Conservation (phyloP, 2,329 filamentous ascomycete species). For the Madurella fahalii region DNA sequence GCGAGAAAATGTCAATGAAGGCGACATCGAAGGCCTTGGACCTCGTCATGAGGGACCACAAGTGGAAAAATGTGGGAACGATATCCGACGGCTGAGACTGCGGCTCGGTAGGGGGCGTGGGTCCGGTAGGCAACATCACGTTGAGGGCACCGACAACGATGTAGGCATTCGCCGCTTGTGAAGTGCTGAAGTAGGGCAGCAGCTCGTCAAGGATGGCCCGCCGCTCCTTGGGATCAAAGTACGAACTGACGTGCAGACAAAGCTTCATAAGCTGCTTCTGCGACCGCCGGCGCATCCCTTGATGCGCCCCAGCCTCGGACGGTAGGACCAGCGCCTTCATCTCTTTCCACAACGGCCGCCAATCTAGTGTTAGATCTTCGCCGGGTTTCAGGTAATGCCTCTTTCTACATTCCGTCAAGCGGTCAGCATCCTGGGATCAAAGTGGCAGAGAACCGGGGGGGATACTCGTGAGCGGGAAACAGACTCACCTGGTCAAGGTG, state of each 20-base stretch:
- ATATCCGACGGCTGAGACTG: slow-evolving; percentile 85
- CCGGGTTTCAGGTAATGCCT: slow-evolving; percentile 92
- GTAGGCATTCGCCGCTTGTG: slow-evolving; percentile 86
- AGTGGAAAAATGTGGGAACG: slow-evolving; percentile 89
- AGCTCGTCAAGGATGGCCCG: slow-evolving; percentile 77
- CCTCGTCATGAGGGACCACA: slow-evolving; percentile 90
- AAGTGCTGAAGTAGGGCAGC: slow-evolving; percentile 85
- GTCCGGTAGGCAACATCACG: slow-evolving; percentile 78
- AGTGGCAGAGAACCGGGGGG: slow-evolving; percentile 15
- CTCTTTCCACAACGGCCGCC: slow-evolving; percentile 89
- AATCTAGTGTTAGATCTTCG: slow-evolving; percentile 87
- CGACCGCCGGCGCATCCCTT: slow-evolving; percentile 51
- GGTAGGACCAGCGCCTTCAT: slow-evolving; percentile 87
- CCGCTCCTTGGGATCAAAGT: slow-evolving; percentile 85
- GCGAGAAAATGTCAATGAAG: slow-evolving; percentile 85
- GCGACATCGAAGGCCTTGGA: slow-evolving; percentile 83
- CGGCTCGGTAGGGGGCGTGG: slow-evolving; percentile 64
- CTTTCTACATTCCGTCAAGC: slow-evolving; percentile 52
- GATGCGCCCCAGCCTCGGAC: slow-evolving; percentile 68
- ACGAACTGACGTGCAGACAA: slow-evolving; percentile 83
- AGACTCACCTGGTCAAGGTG: slow-evolving; percentile 79
- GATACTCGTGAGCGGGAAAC: background rate
- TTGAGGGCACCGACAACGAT: slow-evolving; percentile 88
- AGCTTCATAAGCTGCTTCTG: slow-evolving; percentile 75
- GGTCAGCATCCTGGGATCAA: background rate